phyloP scores from a whole-genome alignment of 805 yeast species.

The Barnettozyma populi region DNA sequence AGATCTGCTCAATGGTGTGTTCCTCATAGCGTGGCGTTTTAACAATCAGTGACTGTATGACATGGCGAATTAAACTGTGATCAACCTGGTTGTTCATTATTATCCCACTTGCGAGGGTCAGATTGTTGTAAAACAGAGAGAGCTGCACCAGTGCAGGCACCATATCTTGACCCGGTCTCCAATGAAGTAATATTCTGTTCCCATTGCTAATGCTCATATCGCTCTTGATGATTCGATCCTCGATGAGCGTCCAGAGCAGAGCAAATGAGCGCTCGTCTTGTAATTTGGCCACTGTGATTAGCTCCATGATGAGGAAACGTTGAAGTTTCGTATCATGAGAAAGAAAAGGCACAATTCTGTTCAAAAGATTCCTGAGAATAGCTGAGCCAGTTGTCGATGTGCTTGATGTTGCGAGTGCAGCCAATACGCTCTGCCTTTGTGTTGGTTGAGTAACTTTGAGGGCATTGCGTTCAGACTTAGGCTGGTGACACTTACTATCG shows the following conservation, averaged over 20 bases:
- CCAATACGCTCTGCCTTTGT: slow-evolving; percentile 1
- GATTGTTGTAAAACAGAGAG: not conserved
- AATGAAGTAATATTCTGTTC: not conserved
- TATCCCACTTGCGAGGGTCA: not conserved
- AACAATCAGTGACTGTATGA: slow-evolving; percentile 11
- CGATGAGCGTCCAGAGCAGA: not conserved
- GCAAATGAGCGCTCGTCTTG: not conserved
- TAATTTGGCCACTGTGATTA: slow-evolving; percentile 4
- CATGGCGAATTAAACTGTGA: not conserved
- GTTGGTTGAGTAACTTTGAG: not conserved
- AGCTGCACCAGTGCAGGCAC: not conserved
- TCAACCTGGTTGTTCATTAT: not conserved
- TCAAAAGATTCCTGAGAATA: slow-evolving; percentile 4
- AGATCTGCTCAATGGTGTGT: slow-evolving; percentile 12
- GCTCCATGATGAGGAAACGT: slow-evolving; percentile 3
- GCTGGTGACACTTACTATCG: not conserved
- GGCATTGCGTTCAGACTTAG: not conserved
- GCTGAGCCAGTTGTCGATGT: not conserved
- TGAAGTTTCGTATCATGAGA: slow-evolving; percentile 2
- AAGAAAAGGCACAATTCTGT: not conserved
- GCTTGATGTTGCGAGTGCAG: not conserved
- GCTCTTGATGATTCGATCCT: not conserved
- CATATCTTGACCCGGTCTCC: not conserved
- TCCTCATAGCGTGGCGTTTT: slow-evolving; percentile 21
- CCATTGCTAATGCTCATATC: not conserved